Percentiles rank a stretch among this genome's conserved stretches.
Conservation (phyloP, 345 rosid genomes). For the Lumnitzera racemosa region DNA sequence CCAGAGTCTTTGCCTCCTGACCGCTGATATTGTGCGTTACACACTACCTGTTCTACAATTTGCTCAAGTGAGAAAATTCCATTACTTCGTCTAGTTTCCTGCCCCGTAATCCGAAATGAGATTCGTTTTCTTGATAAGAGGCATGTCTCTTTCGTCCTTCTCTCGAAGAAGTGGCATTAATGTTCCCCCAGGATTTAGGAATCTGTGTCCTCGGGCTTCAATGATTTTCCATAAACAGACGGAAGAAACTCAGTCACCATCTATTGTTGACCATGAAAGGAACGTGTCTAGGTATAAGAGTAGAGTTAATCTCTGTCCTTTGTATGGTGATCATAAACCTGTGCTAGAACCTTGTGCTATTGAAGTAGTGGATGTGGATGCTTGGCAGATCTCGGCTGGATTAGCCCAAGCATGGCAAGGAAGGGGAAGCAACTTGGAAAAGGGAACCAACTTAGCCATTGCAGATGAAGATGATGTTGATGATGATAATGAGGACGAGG, state of each 20-base stretch:
- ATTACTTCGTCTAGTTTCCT: neutral
- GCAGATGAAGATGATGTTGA: conserved; percentile 10
- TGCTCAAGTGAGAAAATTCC: conserved; percentile 11
- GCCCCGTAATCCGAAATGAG: neutral
- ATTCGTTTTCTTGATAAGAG: neutral
- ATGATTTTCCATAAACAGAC: conserved; percentile 4
- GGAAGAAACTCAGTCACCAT: conserved; percentile 2
- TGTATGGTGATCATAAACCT: conserved; percentile 16
- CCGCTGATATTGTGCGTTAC: no score
- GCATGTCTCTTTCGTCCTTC: no score
- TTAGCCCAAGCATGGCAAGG: conserved; percentile 46
- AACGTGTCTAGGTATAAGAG: conserved; percentile 7
- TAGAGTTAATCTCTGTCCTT: conserved; percentile 26
- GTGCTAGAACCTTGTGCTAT: conserved; percentile 25
- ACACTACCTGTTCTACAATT: conserved; percentile 28
- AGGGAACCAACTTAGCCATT: neutral
- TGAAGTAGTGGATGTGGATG: conserved; percentile 65
- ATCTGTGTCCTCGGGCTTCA: no score
- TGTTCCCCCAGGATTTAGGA: no score
- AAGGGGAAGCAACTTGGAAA: conserved; percentile 11
- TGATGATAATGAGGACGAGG: conserved; percentile 11
- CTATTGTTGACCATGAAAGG: conserved; percentile 1
- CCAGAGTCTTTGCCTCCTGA: no score
- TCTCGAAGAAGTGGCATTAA: no score
- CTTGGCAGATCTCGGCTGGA: conserved; percentile 65